phyloP scores from a whole-genome alignment of 202 grass and related monocot genomes.

The Schoenoplectus tabernaemontani region DNA sequence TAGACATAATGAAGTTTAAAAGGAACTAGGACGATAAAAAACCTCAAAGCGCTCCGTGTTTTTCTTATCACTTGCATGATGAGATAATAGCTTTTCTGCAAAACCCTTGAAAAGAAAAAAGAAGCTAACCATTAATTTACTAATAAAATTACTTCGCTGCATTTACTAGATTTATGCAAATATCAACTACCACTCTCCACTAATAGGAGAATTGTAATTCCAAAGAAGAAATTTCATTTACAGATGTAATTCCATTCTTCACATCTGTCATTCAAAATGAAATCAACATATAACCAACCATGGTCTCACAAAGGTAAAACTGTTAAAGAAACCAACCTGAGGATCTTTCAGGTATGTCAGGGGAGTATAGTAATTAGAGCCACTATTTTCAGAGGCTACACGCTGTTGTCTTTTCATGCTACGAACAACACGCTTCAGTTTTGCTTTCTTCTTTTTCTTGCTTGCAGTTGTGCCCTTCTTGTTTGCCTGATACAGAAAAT shows the following conservation, averaged over 20 bases:
- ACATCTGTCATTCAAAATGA: not conserved
- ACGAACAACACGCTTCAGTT: slow-evolving; percentile 73
- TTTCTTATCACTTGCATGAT: slow-evolving; percentile 49
- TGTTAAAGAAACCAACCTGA: slow-evolving; percentile 38
- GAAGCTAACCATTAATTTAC: slow-evolving; percentile 7
- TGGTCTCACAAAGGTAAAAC: not conserved
- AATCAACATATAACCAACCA: not conserved
- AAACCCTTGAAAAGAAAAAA: slow-evolving; percentile 50
- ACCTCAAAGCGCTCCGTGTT: slow-evolving; percentile 96
- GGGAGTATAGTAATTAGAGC: slow-evolving; percentile 79
- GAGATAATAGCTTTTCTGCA: slow-evolving; percentile 85
- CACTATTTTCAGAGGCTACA: slow-evolving; percentile 44
- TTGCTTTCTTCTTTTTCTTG: slow-evolving; percentile 99
- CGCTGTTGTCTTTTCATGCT: slow-evolving; percentile 91
- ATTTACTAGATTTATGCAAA: slow-evolving; percentile 13
- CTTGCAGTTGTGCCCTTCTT: slow-evolving; percentile 75
- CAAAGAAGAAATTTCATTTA: not conserved
- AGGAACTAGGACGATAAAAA: not conserved
- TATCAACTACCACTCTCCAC: not conserved
- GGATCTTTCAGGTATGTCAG: slow-evolving; percentile 83
- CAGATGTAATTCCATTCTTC: not conserved
- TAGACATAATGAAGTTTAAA: not conserved
- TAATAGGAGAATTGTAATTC: not conserved
- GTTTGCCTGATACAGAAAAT: slow-evolving; percentile 42
- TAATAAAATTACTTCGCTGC: not conserved